These are phyloP conservation scores for Penicillium sp. DNA, from an alignment of 2,329 filamentous ascomycete genomes.

Conservation along the genomic window DNA sequence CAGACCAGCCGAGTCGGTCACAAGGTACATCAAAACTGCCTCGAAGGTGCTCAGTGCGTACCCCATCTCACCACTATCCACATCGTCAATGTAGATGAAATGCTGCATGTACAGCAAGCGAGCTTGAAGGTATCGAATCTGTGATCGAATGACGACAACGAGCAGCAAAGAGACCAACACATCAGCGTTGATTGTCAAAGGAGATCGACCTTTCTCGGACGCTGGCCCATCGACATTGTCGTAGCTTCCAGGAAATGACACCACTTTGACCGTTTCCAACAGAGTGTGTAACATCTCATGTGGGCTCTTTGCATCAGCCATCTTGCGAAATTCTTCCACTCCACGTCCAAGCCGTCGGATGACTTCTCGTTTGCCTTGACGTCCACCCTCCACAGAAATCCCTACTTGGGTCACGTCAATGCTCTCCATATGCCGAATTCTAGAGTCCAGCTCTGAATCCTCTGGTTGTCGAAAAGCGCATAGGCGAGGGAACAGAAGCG, in stretches of 20 bases:
- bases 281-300: slow-evolving; percentile 88
- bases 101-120: slow-evolving; percentile 93
- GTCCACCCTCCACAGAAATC: slow-evolving; percentile 80
- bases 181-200: slow-evolving; percentile 80
- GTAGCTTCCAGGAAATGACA: slow-evolving; percentile 68
- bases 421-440: slow-evolving; percentile 90
- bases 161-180: slow-evolving; percentile 89
- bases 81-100: slow-evolving; percentile 97
- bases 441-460: slow-evolving; percentile 84
- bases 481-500: slow-evolving; percentile 80
- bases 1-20: slow-evolving; percentile 79
- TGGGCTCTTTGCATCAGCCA: slow-evolving; percentile 76
- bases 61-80: slow-evolving; percentile 93
- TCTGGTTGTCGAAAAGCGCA: slow-evolving; percentile 78
- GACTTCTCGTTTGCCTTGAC: slow-evolving; percentile 79
- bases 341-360: slow-evolving; percentile 76
- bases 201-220: slow-evolving; percentile 60
- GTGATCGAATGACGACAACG: slow-evolving; percentile 89
- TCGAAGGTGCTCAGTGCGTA: slow-evolving; percentile 97
- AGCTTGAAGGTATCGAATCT: slow-evolving; percentile 85
- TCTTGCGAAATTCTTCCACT: slow-evolving; percentile 87
- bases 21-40: slow-evolving; percentile 87
- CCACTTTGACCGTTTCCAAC: slow-evolving; percentile 78
- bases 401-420: slow-evolving; percentile 95
- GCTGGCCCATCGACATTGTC: slow-evolving; percentile 47